Base-by-base conservation (phyloP, 495 filamentous ascomycete species). In the Amniculicola lignicola region DNA sequence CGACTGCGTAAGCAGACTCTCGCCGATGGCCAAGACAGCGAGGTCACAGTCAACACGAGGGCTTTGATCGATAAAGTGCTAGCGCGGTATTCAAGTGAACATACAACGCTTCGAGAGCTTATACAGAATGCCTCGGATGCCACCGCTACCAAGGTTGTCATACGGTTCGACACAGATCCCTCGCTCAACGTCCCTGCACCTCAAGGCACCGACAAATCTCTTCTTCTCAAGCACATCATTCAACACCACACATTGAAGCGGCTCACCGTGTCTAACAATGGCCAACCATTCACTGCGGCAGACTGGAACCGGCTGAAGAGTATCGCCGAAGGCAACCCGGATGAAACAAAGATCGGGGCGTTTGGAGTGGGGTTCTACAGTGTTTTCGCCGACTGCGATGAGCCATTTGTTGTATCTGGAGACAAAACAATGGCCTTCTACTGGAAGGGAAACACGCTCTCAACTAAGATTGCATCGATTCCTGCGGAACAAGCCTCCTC, bases 291-390 rank as follows among this genome's bases (percentile, higher is more conserved):
- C 61, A 82, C 80, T 28, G 80, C 83, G 45, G 89, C 87, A 15
- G 94, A 99, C 70, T 99, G 94, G 94, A 80, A 81, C 37, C 79
- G 94, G 51, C 67, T 99, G 64, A 97, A 97, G 75, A 84, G 90
- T 49, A 99, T 99, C 59, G 94, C 94, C 12, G 92, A 97, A 70
- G 94, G 94, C 11, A 99, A 99, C 65, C 94, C 94, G 0, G 92
- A 97, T 68, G 94, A 97, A 70, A 95, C 89, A 3, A 97, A 99
- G 74, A 97, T 99, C 63, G 94, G 94, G 16, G 94, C 94, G 3
- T 99, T 97, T 68, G 94, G 94, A 40, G 94, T 99, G 31, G 94
- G 94, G 2, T 97, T 99, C 70, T 99, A 99, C 75, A 93, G 88
- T 69, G 93, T 97, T 28, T 99, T 99, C 71, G 87, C 93, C 57